phyloP scores from a whole-genome alignment of 768 basidiomycete genomes.

The Phylloporus rhodoxanthus region DNA sequence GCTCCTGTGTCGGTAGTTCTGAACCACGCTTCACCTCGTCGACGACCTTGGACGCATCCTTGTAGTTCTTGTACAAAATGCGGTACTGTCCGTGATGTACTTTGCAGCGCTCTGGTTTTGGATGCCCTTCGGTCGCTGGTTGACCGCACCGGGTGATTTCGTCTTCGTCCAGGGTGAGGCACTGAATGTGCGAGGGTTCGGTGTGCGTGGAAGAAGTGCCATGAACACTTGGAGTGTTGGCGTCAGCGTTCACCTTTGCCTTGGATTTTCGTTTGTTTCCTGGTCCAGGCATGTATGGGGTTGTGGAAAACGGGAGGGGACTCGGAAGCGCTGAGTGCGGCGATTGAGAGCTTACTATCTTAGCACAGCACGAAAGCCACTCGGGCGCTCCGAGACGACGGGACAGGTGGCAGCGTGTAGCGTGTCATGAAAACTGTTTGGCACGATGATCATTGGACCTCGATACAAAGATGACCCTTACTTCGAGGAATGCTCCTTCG shows the following conservation, averaged over 20 bases:
- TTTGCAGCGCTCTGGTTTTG: conserved; percentile 15
- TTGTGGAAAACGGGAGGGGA: background rate
- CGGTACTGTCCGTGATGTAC: conserved; percentile 25
- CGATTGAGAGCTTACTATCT: background rate
- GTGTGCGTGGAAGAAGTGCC: background rate
- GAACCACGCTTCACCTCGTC: conserved; percentile 12
- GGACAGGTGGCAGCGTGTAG: background rate
- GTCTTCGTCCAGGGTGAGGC: conserved; percentile 22
- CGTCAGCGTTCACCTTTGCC: background rate
- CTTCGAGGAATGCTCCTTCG: too few relatives aligned
- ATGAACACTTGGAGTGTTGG: background rate
- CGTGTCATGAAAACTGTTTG: too few relatives aligned
- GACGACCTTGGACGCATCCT: conserved; percentile 23
- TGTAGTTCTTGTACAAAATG: conserved; percentile 23
- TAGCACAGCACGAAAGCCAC: background rate
- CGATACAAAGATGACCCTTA: too few relatives aligned
- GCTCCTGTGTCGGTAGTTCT: conserved; percentile 16
- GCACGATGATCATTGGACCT: too few relatives aligned
- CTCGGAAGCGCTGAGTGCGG: background rate
- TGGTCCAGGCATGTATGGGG: background rate
- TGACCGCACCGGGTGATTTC: conserved; percentile 21
- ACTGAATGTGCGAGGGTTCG: background rate
- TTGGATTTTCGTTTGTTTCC: background rate
- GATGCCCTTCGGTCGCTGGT: conserved; percentile 18
- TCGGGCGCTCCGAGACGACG: background rate